Base-by-base conservation (phyloP, 768 basidiomycete species). In the Auricularia heimuer region DNA sequence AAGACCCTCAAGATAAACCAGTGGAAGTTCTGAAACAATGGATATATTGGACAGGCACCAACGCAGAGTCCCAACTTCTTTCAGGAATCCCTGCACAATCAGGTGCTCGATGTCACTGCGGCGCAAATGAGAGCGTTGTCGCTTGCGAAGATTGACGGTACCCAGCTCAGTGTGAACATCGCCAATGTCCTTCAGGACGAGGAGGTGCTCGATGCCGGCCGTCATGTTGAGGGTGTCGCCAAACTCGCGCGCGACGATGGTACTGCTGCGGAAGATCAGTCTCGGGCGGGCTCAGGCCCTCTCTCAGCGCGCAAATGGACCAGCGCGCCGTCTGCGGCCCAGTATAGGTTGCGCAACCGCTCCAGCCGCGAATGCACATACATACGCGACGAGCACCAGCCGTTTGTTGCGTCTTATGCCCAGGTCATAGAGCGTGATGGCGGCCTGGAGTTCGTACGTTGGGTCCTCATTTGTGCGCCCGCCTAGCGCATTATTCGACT, bases 321-420 rank as follows among this genome's bases (percentile, higher is more conserved):
- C 2, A 97, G 79, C 3, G 92, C 89, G 16, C 93, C 95, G 18
- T 91, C 92, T 7, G 86, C 83, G 12, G 84, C 78, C 96, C 95
- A 98, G 77, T 92, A 97, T 78, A 91, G n/a, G 81, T 93, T 88
- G 65, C 87, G 83, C 63, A 98, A 82, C 62, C 87, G 85, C 72
- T 92, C 89, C 45, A 92, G 76, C 64, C 96, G 84, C 77, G 94
- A 92, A 29, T 84, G 78, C n/a, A n/a, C 75, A 24, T 24, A 98
- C 93, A 76, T 98, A 99, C 0, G 93, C 24, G 24, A 24, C 94
- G 56, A 98, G 84, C 3, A 98, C 81, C 73, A 92, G 94, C n/a
- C 97, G 89, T 74, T 96, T 97, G 80, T 98, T 97, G 67, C 94
- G 85, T 47, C 87, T 80, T 69, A 96, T 89, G 44, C 92, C 86